Evolutionary conservation across 1,139 yeast genomes (phyloP), one percentile per base, ranked within the genome.

Genomic region (Yamadazyma kanchanaburiensis): DNA sequence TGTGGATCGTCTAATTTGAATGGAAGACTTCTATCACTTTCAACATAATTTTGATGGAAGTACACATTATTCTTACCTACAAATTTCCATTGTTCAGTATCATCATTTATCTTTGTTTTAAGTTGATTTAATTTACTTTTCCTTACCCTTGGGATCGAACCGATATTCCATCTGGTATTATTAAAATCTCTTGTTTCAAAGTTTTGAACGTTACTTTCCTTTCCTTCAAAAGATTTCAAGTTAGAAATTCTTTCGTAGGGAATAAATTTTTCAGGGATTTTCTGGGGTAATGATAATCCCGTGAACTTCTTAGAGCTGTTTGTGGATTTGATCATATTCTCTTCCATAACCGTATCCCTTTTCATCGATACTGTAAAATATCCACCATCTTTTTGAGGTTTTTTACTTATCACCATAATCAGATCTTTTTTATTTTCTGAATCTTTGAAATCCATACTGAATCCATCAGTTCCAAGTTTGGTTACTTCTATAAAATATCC

Each of bases 401-500:
- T 46, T 30, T 54, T 57, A 22, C 54, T 48, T 14, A 66, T 51
- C 6, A 51, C 45, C 57, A 63, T 55, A 4, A 52, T 48, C 12
- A 21, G 28, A 7, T 35, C 33, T 4, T 47, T 46, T 21, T 46
- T 43, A 12, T 53, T 43, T 32, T 55, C 43, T 34, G 62, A 30
- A 44, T 59, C 58, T 40, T 52, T 56, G 38, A 66, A 65, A 2
- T 48, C 38, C 44, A 66, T 47, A 7, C 56, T 46, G 32, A 53
- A 64, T 2, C 65, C 68, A 18, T 48, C 43, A 14, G 23, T 12
- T 6, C 25, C 20, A 18, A 8, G 20, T 5, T 26, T 26, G 10
- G 23, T 32, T 15, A 74, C 49, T 31, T 69, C 69, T 4, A 76
- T 70, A 38, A 64, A 72, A 44, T 67, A 73, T 1, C 82, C 77